Conservation (phyloP, 768 basidiomycete species). For the Lepiota brunneoincarnata region DNA sequence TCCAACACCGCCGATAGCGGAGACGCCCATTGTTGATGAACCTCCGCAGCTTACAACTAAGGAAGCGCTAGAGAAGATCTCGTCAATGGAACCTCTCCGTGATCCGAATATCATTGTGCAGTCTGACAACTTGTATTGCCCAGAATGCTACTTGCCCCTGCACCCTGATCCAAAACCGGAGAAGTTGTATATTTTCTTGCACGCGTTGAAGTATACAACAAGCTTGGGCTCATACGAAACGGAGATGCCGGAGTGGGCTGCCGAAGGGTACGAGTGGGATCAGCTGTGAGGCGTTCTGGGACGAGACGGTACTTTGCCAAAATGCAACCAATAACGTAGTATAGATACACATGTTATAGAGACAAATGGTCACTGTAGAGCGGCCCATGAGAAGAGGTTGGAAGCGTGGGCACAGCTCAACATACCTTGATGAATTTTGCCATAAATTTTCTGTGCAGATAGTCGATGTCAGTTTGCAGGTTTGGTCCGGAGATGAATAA, state of each 20-base stretch:
- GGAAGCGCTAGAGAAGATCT: constrained; percentile 47
- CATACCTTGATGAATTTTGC: constrained; percentile 82
- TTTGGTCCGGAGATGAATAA: constrained; percentile 15
- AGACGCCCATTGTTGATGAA: constrained; percentile 6
- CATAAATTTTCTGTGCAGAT: constrained; percentile 77
- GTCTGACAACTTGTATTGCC: constrained; percentile 64
- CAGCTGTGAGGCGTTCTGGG: constrained; percentile 13
- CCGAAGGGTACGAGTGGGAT: constrained; percentile 70
- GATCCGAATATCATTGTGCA: constrained; percentile 35
- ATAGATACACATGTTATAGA: neutral
- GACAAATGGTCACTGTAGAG: constrained; percentile 4
- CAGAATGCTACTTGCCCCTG: constrained; percentile 89
- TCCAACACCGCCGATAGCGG: constrained; percentile 15
- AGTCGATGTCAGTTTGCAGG: constrained; percentile 3
- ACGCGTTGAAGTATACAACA: constrained; percentile 83
- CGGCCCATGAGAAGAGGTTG: neutral
- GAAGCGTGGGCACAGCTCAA: neutral
- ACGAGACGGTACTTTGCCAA: constrained; percentile 1
- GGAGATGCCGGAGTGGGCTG: constrained; percentile 88
- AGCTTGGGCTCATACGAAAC: constrained; percentile 82
- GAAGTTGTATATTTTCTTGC: constrained; percentile 92
- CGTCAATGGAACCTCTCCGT: constrained; percentile 34
- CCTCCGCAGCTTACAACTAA: constrained; percentile 40
- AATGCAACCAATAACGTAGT: constrained; percentile 8
- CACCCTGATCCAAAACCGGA: constrained; percentile 93